phyloP scores from a whole-genome alignment of 129 eudicot genomes.

The Deinandra increscens region DNA sequence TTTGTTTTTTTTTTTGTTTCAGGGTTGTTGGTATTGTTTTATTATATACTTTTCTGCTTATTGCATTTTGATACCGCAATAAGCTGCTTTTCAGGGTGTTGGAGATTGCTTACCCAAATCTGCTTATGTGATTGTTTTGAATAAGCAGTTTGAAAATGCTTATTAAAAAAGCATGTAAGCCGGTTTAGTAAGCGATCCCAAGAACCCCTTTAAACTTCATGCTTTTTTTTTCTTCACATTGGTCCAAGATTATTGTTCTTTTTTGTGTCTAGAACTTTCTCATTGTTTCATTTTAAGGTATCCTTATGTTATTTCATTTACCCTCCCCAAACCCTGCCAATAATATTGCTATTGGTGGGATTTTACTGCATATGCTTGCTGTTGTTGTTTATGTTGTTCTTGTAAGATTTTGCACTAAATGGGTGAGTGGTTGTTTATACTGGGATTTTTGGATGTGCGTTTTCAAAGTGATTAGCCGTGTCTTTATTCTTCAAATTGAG shows the following conservation, averaged over 20 bases:
- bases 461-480: background rate
- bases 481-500: background rate
- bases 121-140: background rate
- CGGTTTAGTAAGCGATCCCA: background rate
- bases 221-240: background rate
- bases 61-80: background rate
- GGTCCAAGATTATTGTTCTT: background rate
- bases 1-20: background rate
- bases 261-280: too few species aligned
- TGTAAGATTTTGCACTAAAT: background rate
- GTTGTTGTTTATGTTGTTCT: too few species aligned
- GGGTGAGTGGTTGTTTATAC: background rate
- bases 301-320: too few species aligned
- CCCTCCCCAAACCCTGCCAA: too few species aligned
- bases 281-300: too few species aligned
- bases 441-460: constrained; percentile 3
- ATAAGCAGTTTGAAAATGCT: background rate
- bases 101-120: background rate
- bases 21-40: background rate
- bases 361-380: too few species aligned
- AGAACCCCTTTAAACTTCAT: background rate
- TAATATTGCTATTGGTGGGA: too few species aligned
- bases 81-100: background rate
- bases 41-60: background rate
- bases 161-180: background rate